Evolutionary conservation across 208 protist species (phyloP).

Genomic region (Trypanosoma congolense): DNA sequence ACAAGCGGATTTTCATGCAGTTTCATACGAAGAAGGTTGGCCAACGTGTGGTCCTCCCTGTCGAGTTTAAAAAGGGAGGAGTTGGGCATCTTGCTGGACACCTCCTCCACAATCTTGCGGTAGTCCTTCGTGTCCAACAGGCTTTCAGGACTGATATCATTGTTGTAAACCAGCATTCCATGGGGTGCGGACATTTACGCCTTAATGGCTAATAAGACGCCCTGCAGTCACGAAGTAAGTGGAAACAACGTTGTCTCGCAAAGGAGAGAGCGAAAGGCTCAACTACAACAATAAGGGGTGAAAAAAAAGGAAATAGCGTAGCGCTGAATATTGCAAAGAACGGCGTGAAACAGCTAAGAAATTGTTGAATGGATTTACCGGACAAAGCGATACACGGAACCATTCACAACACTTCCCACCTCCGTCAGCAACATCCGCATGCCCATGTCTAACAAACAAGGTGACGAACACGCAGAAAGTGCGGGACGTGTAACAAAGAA

Average conservation of each 20-base stretch:
- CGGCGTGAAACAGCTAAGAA: not conserved
- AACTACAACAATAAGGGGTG: not conserved
- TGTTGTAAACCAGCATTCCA: constrained; percentile 90
- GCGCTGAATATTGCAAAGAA: not conserved
- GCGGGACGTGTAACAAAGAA: no score
- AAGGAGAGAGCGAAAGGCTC: no score
- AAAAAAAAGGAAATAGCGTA: not conserved
- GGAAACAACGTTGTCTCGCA: no score
- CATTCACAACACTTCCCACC: no score
- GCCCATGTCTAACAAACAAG: no score
- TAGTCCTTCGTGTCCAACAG: constrained; percentile 82
- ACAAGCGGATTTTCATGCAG: constrained; percentile 77
- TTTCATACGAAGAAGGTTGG: constrained; percentile 87
- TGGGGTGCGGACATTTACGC: constrained; percentile 61
- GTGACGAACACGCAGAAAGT: no score
- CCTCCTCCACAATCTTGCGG: constrained; percentile 75
- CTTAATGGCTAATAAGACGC: not conserved
- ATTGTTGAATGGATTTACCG: not conserved
- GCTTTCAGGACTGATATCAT: constrained; percentile 86
- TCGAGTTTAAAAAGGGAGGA: constrained; percentile 86
- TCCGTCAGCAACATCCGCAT: no score
- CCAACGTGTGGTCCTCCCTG: constrained; percentile 88
- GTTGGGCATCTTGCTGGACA: constrained; percentile 76
- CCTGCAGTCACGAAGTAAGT: not conserved
- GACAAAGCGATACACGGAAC: no score